Conservation (phyloP, 441 rosid species). For the Eruca vesicaria region DNA sequence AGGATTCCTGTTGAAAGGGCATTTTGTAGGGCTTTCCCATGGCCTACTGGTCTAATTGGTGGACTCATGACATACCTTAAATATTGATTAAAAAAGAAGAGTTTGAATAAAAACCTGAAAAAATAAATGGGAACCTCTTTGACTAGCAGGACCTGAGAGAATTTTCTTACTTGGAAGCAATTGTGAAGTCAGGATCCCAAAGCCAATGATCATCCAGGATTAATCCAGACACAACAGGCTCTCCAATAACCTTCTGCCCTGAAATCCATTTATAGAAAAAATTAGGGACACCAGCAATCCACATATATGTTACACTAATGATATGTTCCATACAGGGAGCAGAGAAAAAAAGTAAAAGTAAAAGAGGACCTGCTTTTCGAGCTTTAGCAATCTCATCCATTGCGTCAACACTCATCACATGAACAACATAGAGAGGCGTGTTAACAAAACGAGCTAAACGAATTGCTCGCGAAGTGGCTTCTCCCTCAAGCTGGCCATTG, state of each 20-base stretch:
- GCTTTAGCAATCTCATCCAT: constrained; percentile 98
- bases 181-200: constrained; percentile 83
- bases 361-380: constrained; percentile 66
- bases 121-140: neutral
- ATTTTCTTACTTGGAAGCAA: constrained; percentile 69
- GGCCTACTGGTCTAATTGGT: constrained; percentile 85
- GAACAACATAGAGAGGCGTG: constrained; percentile 92
- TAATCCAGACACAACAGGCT: constrained; percentile 88
- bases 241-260: constrained; percentile 95
- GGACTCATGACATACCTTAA: constrained; percentile 97
- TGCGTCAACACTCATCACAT: constrained; percentile 98
- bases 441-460: constrained; percentile 84
- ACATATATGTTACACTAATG: neutral
- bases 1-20: constrained; percentile 87
- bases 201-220: constrained; percentile 82
- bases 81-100: constrained; percentile 8
- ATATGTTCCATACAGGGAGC: neutral
- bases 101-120: constrained; percentile 3
- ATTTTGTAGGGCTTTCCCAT: constrained; percentile 81
- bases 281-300: neutral
- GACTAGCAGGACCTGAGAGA: neutral
- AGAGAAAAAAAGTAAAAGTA: neutral
- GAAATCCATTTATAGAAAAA: constrained; percentile 25
- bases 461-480: constrained; percentile 94
- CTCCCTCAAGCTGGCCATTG: constrained; percentile 83